Conservation (phyloP, 2,329 filamentous ascomycete genomes). For the Calonectria henricotiae region DNA sequence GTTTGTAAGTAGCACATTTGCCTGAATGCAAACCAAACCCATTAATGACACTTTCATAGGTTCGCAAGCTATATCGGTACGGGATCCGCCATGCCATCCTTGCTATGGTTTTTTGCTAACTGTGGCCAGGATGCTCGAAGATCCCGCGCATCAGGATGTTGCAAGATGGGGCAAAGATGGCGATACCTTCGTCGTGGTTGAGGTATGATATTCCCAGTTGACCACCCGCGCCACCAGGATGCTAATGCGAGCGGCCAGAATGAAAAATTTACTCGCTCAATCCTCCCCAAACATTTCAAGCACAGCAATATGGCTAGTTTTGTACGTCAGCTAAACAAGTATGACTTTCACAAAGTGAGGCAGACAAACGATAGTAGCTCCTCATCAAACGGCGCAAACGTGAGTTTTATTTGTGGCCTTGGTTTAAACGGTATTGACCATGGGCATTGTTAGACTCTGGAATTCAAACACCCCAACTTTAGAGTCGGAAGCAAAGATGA, state of each 20-base stretch:
- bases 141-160: conserved; percentile 91
- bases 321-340: conserved; percentile 95
- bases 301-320: conserved; percentile 99
- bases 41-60: conserved; percentile 70
- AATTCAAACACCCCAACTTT: conserved; percentile 98
- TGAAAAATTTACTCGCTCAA: conserved; percentile 97
- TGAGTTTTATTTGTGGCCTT: conserved; percentile 45
- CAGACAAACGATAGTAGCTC: conserved; percentile 60
- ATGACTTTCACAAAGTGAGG: conserved; percentile 98
- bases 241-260: conserved; percentile 73
- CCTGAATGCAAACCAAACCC: conserved; percentile 14
- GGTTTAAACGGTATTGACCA: conserved; percentile 34
- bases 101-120: conserved; percentile 38
- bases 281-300: conserved; percentile 98
- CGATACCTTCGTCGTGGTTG: conserved; percentile 96
- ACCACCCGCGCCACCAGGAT: conserved; percentile 36
- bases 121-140: conserved; percentile 83
- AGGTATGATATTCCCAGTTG: conserved; percentile 73
- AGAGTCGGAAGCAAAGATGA: conserved; percentile 96
- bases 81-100: neutral
- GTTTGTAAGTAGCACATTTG: conserved; percentile 79
- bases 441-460: conserved; percentile 66
- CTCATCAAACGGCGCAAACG: conserved; percentile 58
- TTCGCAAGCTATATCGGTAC: conserved; percentile 99
- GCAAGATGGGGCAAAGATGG: conserved; percentile 96